Evolutionary conservation across 2,329 filamentous ascomycete species (phyloP).

Genomic region (Claviceps digitariae): DNA sequence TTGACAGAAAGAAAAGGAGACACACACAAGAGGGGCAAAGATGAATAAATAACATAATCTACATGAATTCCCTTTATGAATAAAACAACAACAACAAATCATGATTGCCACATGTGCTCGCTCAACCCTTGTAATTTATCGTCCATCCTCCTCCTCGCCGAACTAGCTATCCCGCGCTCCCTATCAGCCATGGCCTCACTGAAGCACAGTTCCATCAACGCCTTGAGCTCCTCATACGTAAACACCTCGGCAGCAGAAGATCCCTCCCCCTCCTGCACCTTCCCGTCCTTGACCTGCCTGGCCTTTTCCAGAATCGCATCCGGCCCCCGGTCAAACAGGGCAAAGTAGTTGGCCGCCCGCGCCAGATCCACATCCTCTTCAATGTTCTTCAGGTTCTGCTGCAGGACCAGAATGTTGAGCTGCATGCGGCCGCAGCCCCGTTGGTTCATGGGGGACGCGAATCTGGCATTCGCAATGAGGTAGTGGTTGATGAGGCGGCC

Average conservation of each 20-base stretch:
- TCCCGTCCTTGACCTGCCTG: conserved; percentile 29
- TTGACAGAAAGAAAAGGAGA: no score
- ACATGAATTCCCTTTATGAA: neutral
- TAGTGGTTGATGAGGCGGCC: conserved; percentile 66
- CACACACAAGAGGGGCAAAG: no score
- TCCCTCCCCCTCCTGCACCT: conserved; percentile 16
- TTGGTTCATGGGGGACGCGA: conserved; percentile 70
- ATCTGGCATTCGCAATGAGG: conserved; percentile 57
- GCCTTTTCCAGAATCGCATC: conserved; percentile 52
- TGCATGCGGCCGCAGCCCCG: conserved; percentile 79
- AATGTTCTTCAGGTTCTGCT: conserved; percentile 93
- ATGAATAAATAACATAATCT: neutral
- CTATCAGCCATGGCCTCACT: conserved; percentile 53
- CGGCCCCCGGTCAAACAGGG: conserved; percentile 50
- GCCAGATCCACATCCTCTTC: conserved; percentile 55
- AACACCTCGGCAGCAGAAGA: conserved; percentile 30
- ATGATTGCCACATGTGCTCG: conserved; percentile 56
- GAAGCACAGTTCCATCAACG: conserved; percentile 52
- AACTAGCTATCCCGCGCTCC: conserved; percentile 52
- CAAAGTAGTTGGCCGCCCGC: conserved; percentile 53
- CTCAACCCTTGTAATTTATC: conserved; percentile 57
- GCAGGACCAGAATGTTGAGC: conserved; percentile 85
- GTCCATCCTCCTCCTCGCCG: conserved; percentile 55
- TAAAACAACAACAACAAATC: conserved; percentile 4
- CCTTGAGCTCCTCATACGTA: conserved; percentile 53